Percentiles rank a stretch among this genome's conserved stretches.
Evolutionary conservation across 345 rosid genomes (phyloP).

Genomic region (Populus ilicifolia): DNA sequence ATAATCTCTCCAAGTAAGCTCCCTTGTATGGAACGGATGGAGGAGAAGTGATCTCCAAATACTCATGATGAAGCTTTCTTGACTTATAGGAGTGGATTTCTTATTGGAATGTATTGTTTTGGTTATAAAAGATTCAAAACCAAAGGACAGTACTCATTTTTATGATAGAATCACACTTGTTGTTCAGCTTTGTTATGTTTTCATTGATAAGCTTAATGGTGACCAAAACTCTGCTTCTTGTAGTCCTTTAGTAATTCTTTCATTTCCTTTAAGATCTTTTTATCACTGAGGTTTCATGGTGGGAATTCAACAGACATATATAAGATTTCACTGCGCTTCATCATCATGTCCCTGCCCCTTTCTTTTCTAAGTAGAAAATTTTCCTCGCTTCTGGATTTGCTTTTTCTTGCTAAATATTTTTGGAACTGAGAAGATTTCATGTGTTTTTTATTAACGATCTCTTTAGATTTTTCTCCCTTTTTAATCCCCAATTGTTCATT

Average conservation of each 20-base stretch:
- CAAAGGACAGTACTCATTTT: too few species aligned
- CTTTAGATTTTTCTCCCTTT: constrained; percentile 1
- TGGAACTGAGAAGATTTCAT: background rate
- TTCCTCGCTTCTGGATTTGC: background rate
- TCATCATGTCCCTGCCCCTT: background rate
- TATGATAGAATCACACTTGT: background rate
- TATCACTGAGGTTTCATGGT: background rate
- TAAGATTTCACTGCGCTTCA: background rate
- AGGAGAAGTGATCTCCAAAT: background rate
- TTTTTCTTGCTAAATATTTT: background rate
- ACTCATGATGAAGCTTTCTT: background rate
- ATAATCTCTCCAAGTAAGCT: background rate
- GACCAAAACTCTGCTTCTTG: background rate
- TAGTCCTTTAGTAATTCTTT: background rate
- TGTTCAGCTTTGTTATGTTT: background rate
- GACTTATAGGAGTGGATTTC: too few species aligned
- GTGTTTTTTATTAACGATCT: background rate
- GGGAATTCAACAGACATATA: background rate
- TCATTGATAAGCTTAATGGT: background rate
- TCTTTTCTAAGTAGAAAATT: background rate
- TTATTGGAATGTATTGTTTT: too few species aligned
- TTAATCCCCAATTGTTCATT: constrained; percentile 1
- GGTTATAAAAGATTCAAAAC: too few species aligned
- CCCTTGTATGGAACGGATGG: background rate
- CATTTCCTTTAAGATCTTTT: background rate